Evolutionary conservation across 2,329 filamentous ascomycete genomes (phyloP).

Genomic region (Triangularia verruculosa): DNA sequence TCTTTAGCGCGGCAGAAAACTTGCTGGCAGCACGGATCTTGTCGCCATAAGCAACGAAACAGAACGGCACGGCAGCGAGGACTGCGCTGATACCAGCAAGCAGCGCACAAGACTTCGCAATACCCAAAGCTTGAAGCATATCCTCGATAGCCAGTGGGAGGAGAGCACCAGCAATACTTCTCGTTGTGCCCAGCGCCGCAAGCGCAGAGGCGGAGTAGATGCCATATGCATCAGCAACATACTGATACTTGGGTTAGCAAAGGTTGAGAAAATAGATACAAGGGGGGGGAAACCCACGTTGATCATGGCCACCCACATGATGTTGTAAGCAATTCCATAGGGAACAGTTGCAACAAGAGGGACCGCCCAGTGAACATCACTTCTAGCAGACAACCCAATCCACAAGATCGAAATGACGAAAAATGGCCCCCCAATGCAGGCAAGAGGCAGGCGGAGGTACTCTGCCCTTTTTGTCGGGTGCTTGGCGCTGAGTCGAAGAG

Average conservation of each 20-base stretch:
- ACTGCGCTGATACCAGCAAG: constrained; percentile 46
- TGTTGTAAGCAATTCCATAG: constrained; percentile 30
- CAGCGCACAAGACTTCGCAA: constrained; percentile 43
- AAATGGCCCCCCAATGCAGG: constrained; percentile 28
- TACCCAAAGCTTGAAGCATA: constrained; percentile 29
- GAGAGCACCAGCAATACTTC: constrained; percentile 28
- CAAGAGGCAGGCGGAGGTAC: constrained; percentile 31
- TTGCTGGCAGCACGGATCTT: constrained; percentile 42
- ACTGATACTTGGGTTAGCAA: constrained; percentile 11
- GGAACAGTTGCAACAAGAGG: constrained; percentile 29
- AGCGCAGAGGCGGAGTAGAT: constrained; percentile 31
- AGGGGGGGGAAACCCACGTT: constrained; percentile 20
- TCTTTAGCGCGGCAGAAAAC: constrained; percentile 37
- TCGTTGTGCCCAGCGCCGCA: constrained; percentile 27
- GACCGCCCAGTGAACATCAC: constrained; percentile 29
- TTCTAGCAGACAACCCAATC: constrained; percentile 30
- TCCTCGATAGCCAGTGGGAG: constrained; percentile 28
- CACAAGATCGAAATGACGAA: constrained; percentile 31
- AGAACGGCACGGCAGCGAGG: constrained; percentile 49
- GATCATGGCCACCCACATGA: constrained; percentile 31
- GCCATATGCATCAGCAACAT: constrained; percentile 29
- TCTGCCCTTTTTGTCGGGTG: constrained; percentile 28
- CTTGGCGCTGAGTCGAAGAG: constrained; percentile 21
- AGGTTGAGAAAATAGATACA: neutral
- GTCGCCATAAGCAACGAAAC: constrained; percentile 44